Base-by-base conservation (phyloP, 148 eudicot species). In the Rhododendron henanense region DNA sequence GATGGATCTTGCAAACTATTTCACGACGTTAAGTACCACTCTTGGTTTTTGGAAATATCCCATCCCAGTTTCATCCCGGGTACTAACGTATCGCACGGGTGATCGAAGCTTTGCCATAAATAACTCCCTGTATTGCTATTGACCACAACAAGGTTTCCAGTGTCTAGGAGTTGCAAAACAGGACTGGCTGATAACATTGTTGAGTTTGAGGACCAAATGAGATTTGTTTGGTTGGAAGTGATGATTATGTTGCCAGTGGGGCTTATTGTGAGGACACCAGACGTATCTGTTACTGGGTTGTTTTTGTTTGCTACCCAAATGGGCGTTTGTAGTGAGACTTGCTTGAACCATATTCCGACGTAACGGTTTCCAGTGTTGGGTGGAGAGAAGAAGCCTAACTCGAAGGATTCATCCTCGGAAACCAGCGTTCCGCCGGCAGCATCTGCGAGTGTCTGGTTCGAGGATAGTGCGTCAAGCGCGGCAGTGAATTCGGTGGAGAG, bases 301-400 rank as follows among this genome's bases (percentile, higher is more conserved):
- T 87, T 44, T 35, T 77, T 79, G 84, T 87, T 87, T 69, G 89
- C 89, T 1, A 87, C 86, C 89, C 89, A 87, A 31, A 87, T 59
- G 39, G 84, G 74, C 0, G 86, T 87, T 41, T 7, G 75, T 28
- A 6, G 10, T 10, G 81, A n/a, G 61, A 87, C 39, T 10, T 79
- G 59, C 57, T 80, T 79, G 81, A 84, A 87, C 91, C 91, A 90
- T 76, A 90, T 84, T 78, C 87, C 91, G 0, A 90, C 16, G 28
- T 90, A 88, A 1, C 91, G 85, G 14, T 78, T 88, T 19, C n/a
- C 71, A 21, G 88, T 65, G 33, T 81, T 86, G 0, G 4, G 78
- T 21, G 90, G 91, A 21, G 85, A 88, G 87, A 90, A 90, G 84
- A 88, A 90, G 37, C 90, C 90, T 6, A 90, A 55, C 77, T 88